Evolutionary conservation across 2,329 filamentous ascomycete species (phyloP).

Genomic region (Aureobasidium namibiae): DNA sequence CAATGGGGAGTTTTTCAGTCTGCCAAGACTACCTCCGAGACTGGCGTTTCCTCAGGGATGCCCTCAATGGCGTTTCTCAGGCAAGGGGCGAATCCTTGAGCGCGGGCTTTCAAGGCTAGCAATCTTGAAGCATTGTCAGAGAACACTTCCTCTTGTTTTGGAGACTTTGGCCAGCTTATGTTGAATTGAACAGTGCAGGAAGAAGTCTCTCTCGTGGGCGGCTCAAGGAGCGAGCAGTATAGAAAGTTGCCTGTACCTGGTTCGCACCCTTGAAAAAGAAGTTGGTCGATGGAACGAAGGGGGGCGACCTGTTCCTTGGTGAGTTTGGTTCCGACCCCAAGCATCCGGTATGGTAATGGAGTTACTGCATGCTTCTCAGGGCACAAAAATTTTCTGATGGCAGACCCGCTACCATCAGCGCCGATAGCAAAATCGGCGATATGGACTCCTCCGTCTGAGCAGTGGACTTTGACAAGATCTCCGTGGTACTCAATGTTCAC

Average conservation of each 20-base stretch:
- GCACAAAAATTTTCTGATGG: conserved; percentile 7
- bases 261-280: not conserved
- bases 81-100: not conserved
- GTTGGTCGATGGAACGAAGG: not conserved
- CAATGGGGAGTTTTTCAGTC: not conserved
- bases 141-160: not conserved
- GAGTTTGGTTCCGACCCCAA: not conserved
- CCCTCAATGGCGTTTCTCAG: not conserved
- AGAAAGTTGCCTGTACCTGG: not conserved
- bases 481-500: not conserved
- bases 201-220: not conserved
- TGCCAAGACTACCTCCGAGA: not conserved
- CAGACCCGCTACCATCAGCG: not conserved
- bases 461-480: not conserved
- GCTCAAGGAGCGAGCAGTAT: not conserved
- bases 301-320: not conserved
- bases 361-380: not conserved
- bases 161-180: not conserved
- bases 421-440: not conserved
- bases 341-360: not conserved
- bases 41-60: not conserved
- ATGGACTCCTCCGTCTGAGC: not conserved
- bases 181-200: not conserved
- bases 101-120: not conserved
- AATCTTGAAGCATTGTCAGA: not conserved